Evolutionary conservation across 2,329 filamentous ascomycete genomes (phyloP).

Genomic region (Stemphylium vesicarium): DNA sequence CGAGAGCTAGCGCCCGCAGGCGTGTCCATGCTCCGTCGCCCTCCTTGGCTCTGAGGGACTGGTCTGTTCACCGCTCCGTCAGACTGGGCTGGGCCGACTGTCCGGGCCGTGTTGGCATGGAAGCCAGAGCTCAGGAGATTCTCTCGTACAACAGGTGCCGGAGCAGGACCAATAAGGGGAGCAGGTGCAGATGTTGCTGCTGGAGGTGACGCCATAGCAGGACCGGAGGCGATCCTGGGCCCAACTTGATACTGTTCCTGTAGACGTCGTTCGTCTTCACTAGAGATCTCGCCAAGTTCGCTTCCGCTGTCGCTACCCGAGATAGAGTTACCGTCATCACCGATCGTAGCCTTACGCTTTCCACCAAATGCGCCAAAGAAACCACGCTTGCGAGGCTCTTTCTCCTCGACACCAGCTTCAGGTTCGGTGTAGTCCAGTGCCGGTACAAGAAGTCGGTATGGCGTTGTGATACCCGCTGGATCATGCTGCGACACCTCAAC

Average conservation of each 20-base stretch:
- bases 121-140: slow-evolving; percentile 32
- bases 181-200: neutral
- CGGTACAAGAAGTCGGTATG: slow-evolving; percentile 87
- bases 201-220: too few relatives aligned
- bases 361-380: slow-evolving; percentile 39
- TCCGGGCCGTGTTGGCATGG: slow-evolving; percentile 31
- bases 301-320: slow-evolving; percentile 36
- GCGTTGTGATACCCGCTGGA: slow-evolving; percentile 83
- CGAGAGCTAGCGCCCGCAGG: slow-evolving; percentile 17
- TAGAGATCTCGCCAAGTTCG: slow-evolving; percentile 33
- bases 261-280: slow-evolving; percentile 39
- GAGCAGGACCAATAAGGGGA: neutral
- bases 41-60: slow-evolving; percentile 19
- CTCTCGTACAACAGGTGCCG: slow-evolving; percentile 14
- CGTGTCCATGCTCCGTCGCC: slow-evolving; percentile 25
- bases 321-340: slow-evolving; percentile 43
- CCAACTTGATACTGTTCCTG: slow-evolving; percentile 44
- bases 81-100: slow-evolving; percentile 13
- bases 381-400: slow-evolving; percentile 35
- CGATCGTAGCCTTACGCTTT: slow-evolving; percentile 32
- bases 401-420: slow-evolving; percentile 22
- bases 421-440: slow-evolving; percentile 61
- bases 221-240: slow-evolving; percentile 27
- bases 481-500: slow-evolving; percentile 87
- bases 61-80: slow-evolving; percentile 16